A percentile compares a stretch with the other conserved stretches of the same genome.
phyloP scores from a whole-genome alignment of 2,329 filamentous ascomycete species.

The Fusarium protoensiforme region DNA sequence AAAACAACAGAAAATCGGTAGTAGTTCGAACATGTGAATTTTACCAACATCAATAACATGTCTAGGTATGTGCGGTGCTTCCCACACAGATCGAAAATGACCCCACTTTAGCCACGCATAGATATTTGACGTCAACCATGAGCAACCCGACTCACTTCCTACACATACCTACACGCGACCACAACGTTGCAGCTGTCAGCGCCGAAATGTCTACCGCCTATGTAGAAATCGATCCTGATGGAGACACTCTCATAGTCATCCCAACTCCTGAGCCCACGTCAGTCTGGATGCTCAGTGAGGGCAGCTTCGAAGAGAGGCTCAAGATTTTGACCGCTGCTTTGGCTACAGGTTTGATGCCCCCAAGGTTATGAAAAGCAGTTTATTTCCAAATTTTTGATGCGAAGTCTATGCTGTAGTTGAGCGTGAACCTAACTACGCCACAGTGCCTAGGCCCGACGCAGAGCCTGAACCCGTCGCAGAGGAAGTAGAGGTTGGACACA shows the following conservation, averaged over 20 bases:
- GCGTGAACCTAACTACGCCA: too few species aligned
- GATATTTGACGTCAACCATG: not conserved
- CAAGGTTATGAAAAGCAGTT: too few species aligned
- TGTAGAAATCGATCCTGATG: not conserved
- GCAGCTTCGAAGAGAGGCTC: too few species aligned
- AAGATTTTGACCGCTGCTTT: too few species aligned
- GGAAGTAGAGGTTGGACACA: not conserved
- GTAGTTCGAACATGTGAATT: not conserved
- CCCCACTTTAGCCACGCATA: not conserved
- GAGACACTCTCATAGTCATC: not conserved
- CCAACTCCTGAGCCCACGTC: not conserved
- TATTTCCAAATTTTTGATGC: too few species aligned
- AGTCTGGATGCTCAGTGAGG: too few species aligned
- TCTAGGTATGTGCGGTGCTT: not conserved
- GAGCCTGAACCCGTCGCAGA: not conserved
- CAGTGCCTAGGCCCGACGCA: too few species aligned
- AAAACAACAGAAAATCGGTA: not conserved
- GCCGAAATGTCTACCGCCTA: not conserved
- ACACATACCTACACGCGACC: not conserved
- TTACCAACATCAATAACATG: not conserved
- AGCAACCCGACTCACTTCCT: not conserved
- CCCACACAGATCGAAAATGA: not conserved
- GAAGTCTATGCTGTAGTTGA: too few species aligned
- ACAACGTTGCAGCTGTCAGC: fast-evolving
- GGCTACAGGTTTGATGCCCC: too few species aligned